Conservation (phyloP, 192 early-diverging fungal species). For the Dissophora globulifera region DNA sequence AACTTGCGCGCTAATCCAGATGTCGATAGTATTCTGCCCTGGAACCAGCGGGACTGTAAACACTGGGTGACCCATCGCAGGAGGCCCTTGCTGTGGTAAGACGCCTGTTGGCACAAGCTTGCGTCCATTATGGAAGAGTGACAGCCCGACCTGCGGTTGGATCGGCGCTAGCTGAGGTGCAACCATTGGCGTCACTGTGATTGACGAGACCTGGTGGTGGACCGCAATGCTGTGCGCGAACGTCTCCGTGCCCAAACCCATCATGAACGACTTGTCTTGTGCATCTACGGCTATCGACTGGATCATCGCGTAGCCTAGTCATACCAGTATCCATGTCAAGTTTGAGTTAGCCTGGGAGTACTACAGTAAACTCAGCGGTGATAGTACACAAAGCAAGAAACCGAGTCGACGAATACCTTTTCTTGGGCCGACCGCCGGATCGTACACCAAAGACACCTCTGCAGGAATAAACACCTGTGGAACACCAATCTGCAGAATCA, state of each 20-base stretch:
- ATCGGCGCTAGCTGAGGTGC: slow-evolving; percentile 34
- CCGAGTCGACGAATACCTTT: slow-evolving; percentile 36
- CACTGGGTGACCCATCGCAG: slow-evolving; percentile 34
- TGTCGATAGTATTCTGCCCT: slow-evolving; percentile 44
- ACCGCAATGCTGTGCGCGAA: slow-evolving; percentile 47
- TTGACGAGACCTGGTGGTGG: slow-evolving; percentile 14
- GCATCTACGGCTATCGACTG: slow-evolving; percentile 46
- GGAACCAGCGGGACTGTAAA: slow-evolving; percentile 27
- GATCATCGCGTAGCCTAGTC: slow-evolving; percentile 47
- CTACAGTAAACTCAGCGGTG: too few species aligned
- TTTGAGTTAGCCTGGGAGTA: too few species aligned
- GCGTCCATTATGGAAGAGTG: slow-evolving; percentile 49
- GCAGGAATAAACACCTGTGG: slow-evolving; percentile 12
- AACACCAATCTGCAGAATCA: not conserved
- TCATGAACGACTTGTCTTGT: slow-evolving; percentile 53
- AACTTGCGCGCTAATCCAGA: slow-evolving; percentile 52
- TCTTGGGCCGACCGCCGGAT: slow-evolving; percentile 33
- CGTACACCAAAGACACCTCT: slow-evolving; percentile 28
- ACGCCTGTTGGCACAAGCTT: slow-evolving; percentile 35
- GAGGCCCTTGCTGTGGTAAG: slow-evolving; percentile 17
- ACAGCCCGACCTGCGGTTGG: slow-evolving; percentile 41
- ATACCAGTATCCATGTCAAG: too few species aligned
- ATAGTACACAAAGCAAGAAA: not conserved
- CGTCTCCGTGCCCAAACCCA: slow-evolving; percentile 36
- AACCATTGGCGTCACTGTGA: slow-evolving; percentile 44